A percentile compares a stretch with the other conserved stretches of the same genome.
phyloP scores from a whole-genome alignment of 768 basidiomycete species.

The Boletus rufocinnamomeus region DNA sequence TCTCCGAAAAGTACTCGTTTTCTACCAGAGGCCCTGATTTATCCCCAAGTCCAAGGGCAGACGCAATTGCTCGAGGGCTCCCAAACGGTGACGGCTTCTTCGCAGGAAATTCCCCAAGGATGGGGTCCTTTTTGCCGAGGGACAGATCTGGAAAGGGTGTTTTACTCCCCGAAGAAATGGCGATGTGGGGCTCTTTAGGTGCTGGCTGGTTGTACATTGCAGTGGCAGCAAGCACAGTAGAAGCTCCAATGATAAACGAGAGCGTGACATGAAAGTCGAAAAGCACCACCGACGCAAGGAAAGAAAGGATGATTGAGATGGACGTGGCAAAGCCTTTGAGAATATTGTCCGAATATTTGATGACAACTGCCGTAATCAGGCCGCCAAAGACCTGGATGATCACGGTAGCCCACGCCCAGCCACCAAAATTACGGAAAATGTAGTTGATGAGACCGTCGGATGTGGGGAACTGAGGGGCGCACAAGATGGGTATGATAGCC shows the following conservation, averaged over 20 bases:
- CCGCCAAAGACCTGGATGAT: conserved; percentile 90
- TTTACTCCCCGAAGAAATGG: conserved; percentile 35
- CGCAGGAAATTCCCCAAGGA: conserved; percentile 57
- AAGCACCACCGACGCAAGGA: conserved; percentile 87
- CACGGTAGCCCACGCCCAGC: conserved; percentile 96
- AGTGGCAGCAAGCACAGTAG: conserved; percentile 84
- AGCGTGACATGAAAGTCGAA: conserved; percentile 90
- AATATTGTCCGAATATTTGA: conserved; percentile 96
- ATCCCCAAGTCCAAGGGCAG: conserved; percentile 46
- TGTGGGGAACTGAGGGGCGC: conserved; percentile 41
- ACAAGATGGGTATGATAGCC: conserved; percentile 80
- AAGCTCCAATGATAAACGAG: conserved; percentile 82
- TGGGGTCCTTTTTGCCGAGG: conserved; percentile 52
- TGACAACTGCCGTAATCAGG: conserved; percentile 90
- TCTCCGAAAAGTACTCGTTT: conserved; percentile 41
- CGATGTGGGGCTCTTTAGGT: conserved; percentile 39
- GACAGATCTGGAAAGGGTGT: conserved; percentile 47
- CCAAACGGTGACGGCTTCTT: conserved; percentile 51
- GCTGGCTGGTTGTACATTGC: conserved; percentile 91
- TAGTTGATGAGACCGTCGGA: conserved; percentile 53
- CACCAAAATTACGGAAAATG: conserved; percentile 84
- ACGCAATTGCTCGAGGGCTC: conserved; percentile 51
- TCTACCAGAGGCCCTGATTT: conserved; percentile 29
- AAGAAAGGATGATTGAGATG: conserved; percentile 91
- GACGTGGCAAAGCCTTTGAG: conserved; percentile 97